Base-by-base conservation (phyloP, 768 basidiomycete genomes). In the Mrakia frigida region DNA sequence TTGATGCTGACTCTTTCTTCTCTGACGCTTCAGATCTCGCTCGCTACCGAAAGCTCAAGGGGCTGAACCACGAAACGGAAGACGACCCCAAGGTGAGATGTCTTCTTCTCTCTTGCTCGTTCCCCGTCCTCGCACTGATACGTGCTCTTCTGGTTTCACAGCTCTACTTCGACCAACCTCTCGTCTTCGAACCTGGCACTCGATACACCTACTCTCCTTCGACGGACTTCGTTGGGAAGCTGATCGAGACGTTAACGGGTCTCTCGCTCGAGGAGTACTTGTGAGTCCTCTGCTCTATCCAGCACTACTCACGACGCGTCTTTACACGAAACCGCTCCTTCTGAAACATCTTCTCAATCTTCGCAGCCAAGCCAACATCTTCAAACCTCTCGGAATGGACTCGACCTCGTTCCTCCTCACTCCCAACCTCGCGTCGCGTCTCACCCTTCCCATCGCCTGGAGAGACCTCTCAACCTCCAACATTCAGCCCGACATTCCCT, bases 1-100 rank as follows among this genome's bases (percentile, higher is more conserved):
- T 16, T 10, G 33, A 65, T 21, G 3, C 10, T 68, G 33, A 37
- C 43, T 14, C 2, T 14, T 21, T 67, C 23, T 9, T 18, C 25
- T 7, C 6, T 39, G 33, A 6, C 9, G 10, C 18, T 65, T 6
- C 37, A 68, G 65, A 68, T 13, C 39, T 68, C 25, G 65, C 65
- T 41, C 65, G 65, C 65, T 68, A 68, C 65, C 14, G 65, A 68
- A 41, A 68, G 18, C 65, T 68, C 39, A 68, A 39, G 23, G 65
- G 37, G 7, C 31, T 68, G 65, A n/a, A 16, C 35, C 23, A 68
- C 65, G n/a, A 0, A 3, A 37, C 35, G 25, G 65, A 68, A 39
- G 65, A 68, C 1, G 18, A 37, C 21, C 35, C 35, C 14, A 25
- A 18, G 35, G 65, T 68, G 65, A 39, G 63, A 18, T 14, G 33